phyloP scores from a whole-genome alignment of 441 rosid genomes.

The Gossypium trilobum region DNA sequence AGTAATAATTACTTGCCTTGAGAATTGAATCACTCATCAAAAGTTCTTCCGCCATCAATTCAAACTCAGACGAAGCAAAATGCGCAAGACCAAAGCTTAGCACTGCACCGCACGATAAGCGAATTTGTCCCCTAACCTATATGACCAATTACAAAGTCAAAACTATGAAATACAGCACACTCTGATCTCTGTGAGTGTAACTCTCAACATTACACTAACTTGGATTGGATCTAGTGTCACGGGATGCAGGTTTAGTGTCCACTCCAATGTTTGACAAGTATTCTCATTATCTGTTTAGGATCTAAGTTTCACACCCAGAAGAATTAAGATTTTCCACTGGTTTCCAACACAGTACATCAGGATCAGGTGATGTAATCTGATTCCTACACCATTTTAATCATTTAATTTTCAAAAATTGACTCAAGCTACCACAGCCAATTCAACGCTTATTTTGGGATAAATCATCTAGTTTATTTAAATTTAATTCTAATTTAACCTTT shows the following conservation, averaged over 20 bases:
- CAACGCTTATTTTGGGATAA: background rate
- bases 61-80: slow-evolving; percentile 73
- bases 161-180: background rate
- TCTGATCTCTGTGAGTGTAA: background rate
- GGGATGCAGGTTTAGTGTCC: background rate
- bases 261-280: background rate
- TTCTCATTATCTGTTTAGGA: background rate
- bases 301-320: background rate
- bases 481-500: background rate
- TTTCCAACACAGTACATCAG: background rate
- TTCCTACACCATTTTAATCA: background rate
- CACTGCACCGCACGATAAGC: slow-evolving; percentile 49
- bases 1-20: slow-evolving; percentile 45
- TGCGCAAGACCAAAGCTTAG: slow-evolving; percentile 81
- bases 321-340: background rate
- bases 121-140: slow-evolving; percentile 70
- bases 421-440: background rate
- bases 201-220: slow-evolving; percentile 2
- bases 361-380: background rate
- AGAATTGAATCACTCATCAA: slow-evolving; percentile 70
- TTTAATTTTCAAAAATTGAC: background rate
- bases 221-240: background rate
- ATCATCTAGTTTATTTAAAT: background rate
- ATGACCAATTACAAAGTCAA: background rate
- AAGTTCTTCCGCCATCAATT: slow-evolving; percentile 86